Evolutionary conservation across 148 eudicot species (phyloP), one percentile per base, ranked within the genome.

Genomic region (Polygonum maritimum): DNA sequence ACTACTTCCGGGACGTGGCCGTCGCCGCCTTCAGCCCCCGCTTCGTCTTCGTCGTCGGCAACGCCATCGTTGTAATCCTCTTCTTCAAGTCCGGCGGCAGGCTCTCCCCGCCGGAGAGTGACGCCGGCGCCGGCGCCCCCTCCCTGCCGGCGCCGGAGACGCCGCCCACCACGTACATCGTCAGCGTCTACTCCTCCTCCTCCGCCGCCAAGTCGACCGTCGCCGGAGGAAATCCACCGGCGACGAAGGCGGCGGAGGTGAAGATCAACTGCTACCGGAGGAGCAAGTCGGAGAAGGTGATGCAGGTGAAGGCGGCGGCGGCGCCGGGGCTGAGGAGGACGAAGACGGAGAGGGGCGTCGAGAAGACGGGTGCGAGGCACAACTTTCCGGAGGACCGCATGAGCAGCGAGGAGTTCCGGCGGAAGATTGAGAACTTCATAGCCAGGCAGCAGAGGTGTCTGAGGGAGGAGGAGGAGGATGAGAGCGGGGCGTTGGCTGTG

Each of bases 361-460:
- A 6, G 16, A 1, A 1, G 19, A 15, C 18, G 69, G 3, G 12
- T 26, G 31, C 31, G 31, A 26, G 31, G 31, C 31, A 26, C 31
- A 26, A 76, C 48, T 79, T 77, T 69, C 83, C 86, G 31, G 91
- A 86, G 83, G 93, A 91, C 80, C 83, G 83, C 62, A 85, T 91
- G 97, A 89, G 90, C 48, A 76, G 79, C 49, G 91, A 91, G 21
- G 93, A 91, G 44, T 91, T 91, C 77, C 80, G 89, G 77, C 79
- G 74, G 65, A 86, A 84, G 0, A 84, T 91, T 13, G 97, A 95
- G 78, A 87, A 80, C 72, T 95, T 95, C 65, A 95, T 95, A 74
- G 96, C 97, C 40, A 84, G 87, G 80, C 97, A 95, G 71, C 99
- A 95, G 80, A 89, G 81, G 87, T 77, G 75, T 36, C 76, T 95